phyloP scores from a whole-genome alignment of 257 asterid genomes.

The Nicotiana undulata region DNA sequence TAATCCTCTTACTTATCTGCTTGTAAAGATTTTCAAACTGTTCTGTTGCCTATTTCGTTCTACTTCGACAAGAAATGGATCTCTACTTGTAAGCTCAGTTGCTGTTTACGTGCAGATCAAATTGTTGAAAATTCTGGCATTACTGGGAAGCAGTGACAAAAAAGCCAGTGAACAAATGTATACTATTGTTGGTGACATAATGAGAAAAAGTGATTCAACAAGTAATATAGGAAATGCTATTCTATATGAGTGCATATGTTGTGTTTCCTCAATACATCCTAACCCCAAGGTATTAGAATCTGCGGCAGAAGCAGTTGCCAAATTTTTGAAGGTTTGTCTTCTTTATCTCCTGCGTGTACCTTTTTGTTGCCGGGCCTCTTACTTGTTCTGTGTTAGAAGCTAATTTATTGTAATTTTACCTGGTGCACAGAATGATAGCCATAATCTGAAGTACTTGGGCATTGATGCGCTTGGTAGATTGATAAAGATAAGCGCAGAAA shows the following conservation, averaged over 20 bases:
- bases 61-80: neutral
- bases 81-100: neutral
- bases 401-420: conserved; percentile 11
- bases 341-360: conserved; percentile 4
- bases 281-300: conserved; percentile 79
- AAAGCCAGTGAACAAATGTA: conserved; percentile 95
- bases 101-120: conserved; percentile 52
- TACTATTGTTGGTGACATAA: conserved; percentile 77
- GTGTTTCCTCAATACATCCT: conserved; percentile 80
- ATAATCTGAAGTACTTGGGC: conserved; percentile 94
- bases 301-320: conserved; percentile 86
- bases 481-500: conserved; percentile 88
- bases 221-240: conserved; percentile 91
- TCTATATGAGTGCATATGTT: conserved; percentile 88
- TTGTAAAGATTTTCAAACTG: neutral
- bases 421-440: conserved; percentile 86
- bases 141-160: conserved; percentile 82
- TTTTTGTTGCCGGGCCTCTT: conserved; percentile 5
- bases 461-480: conserved; percentile 95
- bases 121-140: conserved; percentile 69
- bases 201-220: conserved; percentile 77
- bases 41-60: neutral
- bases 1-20: neutral
- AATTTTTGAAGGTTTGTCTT: conserved; percentile 69
- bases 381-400: neutral